Base-by-base conservation (phyloP, 2,329 filamentous ascomycete genomes). In the Pseudogymnoascus sp. region DNA sequence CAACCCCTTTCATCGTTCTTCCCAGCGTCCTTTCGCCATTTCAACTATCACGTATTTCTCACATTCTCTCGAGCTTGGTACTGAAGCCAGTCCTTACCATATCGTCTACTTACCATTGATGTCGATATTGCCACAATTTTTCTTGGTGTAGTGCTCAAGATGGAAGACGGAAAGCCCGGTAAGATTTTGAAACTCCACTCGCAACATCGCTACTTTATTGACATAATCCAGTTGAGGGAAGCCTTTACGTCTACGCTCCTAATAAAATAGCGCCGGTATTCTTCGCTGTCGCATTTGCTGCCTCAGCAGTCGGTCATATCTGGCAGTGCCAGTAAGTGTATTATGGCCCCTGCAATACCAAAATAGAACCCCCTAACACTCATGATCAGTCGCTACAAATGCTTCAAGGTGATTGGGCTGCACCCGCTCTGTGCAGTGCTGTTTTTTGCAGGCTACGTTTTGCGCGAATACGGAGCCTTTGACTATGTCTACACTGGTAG, bases 401-500 rank as follows among this genome's bases (percentile, higher is more conserved):
- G 77, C 67, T 85, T 80, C 78, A 77, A 76, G 39, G 73, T 83
- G 37, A 83, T 81, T 0, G 70, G 78, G 0, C 72, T 86, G 4
- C 81, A 83, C 26, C 77, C 81, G 8, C 77, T 82, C 69, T 83
- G 79, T 62, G 77, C 78, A 12, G 69, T 81, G 1, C 70, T 86
- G 39, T 84, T 85, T 72, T 77, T 78, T 0, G 76, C 73, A 2
- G 83, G 84, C n/a, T 86, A 85, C 70, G 75, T 78, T 5, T 69
- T 81, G 42, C 78, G 83, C 4, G 78, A 78, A 67, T 78, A 78
- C 42, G 81, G 80, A 0, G 77, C 82, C 1, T 79, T 76, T 67
- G 70, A 83, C 66, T 78, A 80, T 60, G 68, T 78, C 2, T 79
- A 76, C 26, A 69, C 51, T 34, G 51, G 51, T 2, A 34, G 10